These are phyloP conservation scores for Ormosia semicastrata DNA, from an alignment of 306 rosid genomes.

Conservation along the genomic window DNA sequence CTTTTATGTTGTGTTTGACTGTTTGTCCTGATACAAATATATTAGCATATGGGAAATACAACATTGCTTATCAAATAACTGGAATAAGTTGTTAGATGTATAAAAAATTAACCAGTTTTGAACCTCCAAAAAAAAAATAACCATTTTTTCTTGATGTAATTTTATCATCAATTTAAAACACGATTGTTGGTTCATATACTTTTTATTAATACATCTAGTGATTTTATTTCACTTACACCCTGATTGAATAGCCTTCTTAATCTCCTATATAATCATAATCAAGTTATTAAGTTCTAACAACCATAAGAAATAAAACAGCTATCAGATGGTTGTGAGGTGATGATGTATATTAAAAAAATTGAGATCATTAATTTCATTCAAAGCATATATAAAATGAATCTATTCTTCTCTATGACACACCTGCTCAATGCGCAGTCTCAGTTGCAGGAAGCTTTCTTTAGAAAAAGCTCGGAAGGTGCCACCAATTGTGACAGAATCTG, in stretches of 20 bases:
- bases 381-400: not conserved
- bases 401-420: conserved; percentile 33
- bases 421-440: conserved; percentile 62
- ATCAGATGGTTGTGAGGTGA: not conserved
- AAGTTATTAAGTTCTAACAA: not conserved
- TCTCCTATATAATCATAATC: not conserved
- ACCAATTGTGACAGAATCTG: conserved; percentile 53
- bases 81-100: not conserved
- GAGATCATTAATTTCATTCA: not conserved
- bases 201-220: not conserved
- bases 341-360: not conserved
- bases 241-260: not conserved
- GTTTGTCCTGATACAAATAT: not conserved
- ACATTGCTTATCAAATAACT: not conserved
- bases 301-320: not conserved
- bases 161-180: not conserved
- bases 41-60: too few relatives aligned
- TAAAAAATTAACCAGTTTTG: not conserved
- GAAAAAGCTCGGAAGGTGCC: conserved; percentile 82
- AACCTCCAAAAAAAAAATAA: too few relatives aligned
- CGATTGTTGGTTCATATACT: not conserved
- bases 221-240: not conserved
- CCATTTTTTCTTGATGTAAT: not conserved
- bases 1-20: not conserved
- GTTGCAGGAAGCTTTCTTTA: conserved; percentile 45